phyloP scores from a whole-genome alignment of 78 protist genomes.

The Dictyostelium intermedium region DNA sequence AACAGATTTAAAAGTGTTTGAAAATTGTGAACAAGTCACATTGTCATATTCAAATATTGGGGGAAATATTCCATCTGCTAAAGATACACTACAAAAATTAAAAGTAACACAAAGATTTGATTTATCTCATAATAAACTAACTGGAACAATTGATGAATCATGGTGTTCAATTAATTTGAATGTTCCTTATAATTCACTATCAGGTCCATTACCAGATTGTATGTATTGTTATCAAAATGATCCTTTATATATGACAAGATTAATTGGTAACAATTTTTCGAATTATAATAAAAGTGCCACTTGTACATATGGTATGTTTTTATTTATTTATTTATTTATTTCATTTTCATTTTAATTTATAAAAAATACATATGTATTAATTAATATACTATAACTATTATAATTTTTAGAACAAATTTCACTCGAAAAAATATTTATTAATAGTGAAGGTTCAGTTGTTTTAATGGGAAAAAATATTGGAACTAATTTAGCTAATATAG shows the following conservation, averaged over 20 bases:
- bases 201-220: background rate
- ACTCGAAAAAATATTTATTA: too few species aligned
- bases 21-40: background rate
- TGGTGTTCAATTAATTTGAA: background rate
- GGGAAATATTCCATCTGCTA: background rate
- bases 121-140: background rate
- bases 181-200: background rate
- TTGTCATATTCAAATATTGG: background rate
- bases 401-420: too few species aligned
- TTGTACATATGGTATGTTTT: too few species aligned
- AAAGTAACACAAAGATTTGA: too few species aligned
- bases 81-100: too few species aligned
- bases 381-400: too few species aligned
- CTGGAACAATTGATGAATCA: background rate
- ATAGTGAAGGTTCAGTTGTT: too few species aligned
- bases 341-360: too few species aligned
- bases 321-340: too few species aligned
- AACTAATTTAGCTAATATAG: background rate
- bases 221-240: background rate
- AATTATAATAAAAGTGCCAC: too few species aligned
- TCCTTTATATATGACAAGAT: background rate
- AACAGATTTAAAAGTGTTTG: background rate
- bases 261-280: too few species aligned
- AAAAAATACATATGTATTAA: too few species aligned
- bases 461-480: background rate